phyloP scores from a whole-genome alignment of 2,329 filamentous ascomycete genomes.

The Raffaelea deltoideospora region DNA sequence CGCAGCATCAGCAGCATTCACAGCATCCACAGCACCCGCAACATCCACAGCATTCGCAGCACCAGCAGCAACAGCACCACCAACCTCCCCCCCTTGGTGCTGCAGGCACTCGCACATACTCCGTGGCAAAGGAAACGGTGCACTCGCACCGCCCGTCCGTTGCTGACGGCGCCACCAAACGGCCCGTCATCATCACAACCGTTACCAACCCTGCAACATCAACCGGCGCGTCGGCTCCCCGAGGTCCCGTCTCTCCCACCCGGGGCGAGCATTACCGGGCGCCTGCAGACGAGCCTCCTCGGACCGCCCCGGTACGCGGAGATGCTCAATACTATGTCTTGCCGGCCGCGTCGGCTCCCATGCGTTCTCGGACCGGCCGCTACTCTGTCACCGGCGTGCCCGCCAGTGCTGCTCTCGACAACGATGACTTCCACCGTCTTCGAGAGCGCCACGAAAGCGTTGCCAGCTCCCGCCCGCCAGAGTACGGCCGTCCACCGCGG shows the following conservation, averaged over 20 bases:
- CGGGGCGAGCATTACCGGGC: constrained; percentile 21
- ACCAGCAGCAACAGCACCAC: not conserved
- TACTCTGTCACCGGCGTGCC: constrained; percentile 17
- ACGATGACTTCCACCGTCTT: constrained; percentile 34
- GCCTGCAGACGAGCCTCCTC: constrained; percentile 30
- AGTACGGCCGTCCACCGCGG: constrained; percentile 21
- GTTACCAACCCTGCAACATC: constrained; percentile 20
- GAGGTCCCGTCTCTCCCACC: constrained; percentile 16
- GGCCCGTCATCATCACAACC: constrained; percentile 44
- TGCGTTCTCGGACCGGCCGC: constrained; percentile 30
- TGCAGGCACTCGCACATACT: constrained; percentile 33
- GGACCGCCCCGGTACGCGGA: constrained; percentile 34
- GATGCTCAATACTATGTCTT: constrained; percentile 35
- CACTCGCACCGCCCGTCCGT: constrained; percentile 33
- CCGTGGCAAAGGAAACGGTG: constrained; percentile 37
- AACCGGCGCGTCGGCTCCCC: not conserved
- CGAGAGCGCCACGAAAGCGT: constrained; percentile 32
- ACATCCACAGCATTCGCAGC: constrained; percentile 1
- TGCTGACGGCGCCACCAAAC: constrained; percentile 31
- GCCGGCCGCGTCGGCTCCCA: constrained; percentile 37
- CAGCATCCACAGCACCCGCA: not conserved
- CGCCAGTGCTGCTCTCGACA: constrained; percentile 20
- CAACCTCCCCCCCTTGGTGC: constrained; percentile 15
- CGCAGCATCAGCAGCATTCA: not conserved
- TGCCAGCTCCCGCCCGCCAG: constrained; percentile 21